Base-by-base conservation (phyloP, 2,329 filamentous ascomycete genomes). In the Didymella pinodella region DNA sequence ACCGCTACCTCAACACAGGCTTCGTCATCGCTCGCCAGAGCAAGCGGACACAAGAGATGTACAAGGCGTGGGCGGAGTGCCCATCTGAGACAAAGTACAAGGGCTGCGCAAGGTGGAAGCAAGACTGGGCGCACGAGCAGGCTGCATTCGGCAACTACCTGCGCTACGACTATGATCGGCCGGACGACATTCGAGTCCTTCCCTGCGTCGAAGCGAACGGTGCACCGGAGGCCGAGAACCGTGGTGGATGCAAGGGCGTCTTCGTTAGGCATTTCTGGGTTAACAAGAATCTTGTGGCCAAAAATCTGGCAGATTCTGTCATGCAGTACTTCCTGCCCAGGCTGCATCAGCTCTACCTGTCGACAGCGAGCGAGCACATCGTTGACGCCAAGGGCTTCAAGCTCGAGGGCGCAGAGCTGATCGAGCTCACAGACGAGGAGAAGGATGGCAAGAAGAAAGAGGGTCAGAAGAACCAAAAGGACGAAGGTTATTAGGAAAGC, bases 11-110 rank as follows among this genome's bases (percentile, higher is more conserved):
- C 11, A 82, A 82, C 59, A 81, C 78, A 4, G 80, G 80, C 6
- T 81, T 81, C 58, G 70, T 82, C 54, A 76, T 81, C 54, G 78
- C 78, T 1, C 78, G 80, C 57, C 69, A 75, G 57, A 77, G 72
- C 66, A 66, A 71, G 55, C 65, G 73, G 43, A 77, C 76, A 18
- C 73, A 75, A 26, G 74, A 75, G 32, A 75, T 78, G 68, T 74
- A 75, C 67, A 71, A 73, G 51, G 69, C 72, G 3, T 78, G 76
- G 76, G 75, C 69, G 29, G 72, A 76, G 51, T 78, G 76, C 52
- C 75, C 75, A 12, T 70, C 69, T 1, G 75, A 76, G 51, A 69
- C 63, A 3, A 65, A 67, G 14, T 78, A 77, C 65, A 66, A 62
- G 32, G 73, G 71, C 47, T 78, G 76, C 62, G 68, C 68, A 12